Percentiles rank a stretch among this genome's conserved stretches.
Evolutionary conservation across 164 flowering plant species (phyloP).

Genomic region (Nymphaea colorata): DNA sequence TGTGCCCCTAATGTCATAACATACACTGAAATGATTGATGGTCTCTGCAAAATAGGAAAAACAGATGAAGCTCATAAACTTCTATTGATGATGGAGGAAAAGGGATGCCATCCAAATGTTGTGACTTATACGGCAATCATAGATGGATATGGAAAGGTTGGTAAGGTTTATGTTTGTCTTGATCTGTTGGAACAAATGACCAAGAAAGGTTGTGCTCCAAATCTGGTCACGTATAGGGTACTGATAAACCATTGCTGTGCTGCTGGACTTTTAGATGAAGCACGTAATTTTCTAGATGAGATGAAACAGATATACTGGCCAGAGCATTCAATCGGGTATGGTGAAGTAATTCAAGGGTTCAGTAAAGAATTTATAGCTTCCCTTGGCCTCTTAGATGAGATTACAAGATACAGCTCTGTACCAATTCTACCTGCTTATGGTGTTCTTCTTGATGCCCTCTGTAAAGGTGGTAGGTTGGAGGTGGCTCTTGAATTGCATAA

Average conservation of each 20-base stretch:
- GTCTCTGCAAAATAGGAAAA: conserved; percentile 82
- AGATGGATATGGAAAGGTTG: conserved; percentile 82
- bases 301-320: conserved; percentile 97
- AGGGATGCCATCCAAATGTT: conserved; percentile 77
- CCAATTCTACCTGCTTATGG: conserved; percentile 57
- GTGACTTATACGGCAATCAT: conserved; percentile 92
- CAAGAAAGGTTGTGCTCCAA: conserved; percentile 74
- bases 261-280: conserved; percentile 60
- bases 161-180: conserved; percentile 54
- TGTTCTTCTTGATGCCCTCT: conserved; percentile 52
- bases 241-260: conserved; percentile 69
- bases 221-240: conserved; percentile 72
- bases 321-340: conserved; percentile 34
- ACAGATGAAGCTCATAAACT: conserved; percentile 74
- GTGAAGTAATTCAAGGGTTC: conserved; percentile 80
- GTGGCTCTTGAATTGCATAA: conserved; percentile 51
- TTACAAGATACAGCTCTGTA: conserved; percentile 22
- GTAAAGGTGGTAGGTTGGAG: conserved; percentile 66
- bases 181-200: conserved; percentile 51
- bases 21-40: conserved; percentile 88
- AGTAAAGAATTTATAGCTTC: conserved; percentile 53
- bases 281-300: conserved; percentile 64
- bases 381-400: conserved; percentile 58
- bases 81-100: conserved; percentile 84
- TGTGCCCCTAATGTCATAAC: conserved; percentile 83